Percentiles rank a stretch among this genome's conserved stretches.
Conservation (phyloP, 441 rosid species). For the Jatropha multifida region DNA sequence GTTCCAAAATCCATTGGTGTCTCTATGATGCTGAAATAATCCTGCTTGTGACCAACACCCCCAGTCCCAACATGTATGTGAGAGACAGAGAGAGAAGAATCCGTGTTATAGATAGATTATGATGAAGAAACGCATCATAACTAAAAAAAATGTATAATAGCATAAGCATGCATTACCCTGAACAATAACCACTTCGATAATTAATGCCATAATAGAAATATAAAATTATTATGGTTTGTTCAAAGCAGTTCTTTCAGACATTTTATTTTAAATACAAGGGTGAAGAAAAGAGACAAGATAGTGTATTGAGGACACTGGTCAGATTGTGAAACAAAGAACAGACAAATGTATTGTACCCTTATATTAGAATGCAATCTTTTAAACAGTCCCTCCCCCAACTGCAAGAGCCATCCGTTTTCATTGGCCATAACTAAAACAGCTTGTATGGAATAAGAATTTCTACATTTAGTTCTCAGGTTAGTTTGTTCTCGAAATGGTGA, state of each 20-base stretch:
- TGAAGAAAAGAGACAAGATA: conserved; percentile 9
- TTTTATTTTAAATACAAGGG: not conserved
- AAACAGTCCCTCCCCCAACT: not conserved
- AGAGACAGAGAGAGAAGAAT: not conserved
- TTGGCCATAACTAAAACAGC: not conserved
- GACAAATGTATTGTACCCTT: not conserved
- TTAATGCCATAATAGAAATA: not conserved
- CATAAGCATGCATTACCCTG: not conserved
- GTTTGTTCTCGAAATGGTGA: not conserved
- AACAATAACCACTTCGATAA: not conserved
- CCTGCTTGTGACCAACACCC: conserved; percentile 30
- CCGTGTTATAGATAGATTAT: not conserved
- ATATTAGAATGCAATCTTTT: not conserved
- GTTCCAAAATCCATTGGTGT: conserved; percentile 64
- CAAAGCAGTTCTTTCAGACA: not conserved
- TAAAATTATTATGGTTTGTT: not conserved
- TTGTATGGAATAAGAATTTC: not conserved
- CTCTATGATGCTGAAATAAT: conserved; percentile 41
- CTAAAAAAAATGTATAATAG: not conserved
- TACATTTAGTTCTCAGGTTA: not conserved
- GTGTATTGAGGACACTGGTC: not conserved
- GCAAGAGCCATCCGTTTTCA: not conserved
- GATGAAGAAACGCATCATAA: not conserved
- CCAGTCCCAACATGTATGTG: not conserved
- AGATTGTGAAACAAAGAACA: not conserved